Evolutionary conservation across 805 yeast species (phyloP).

Genomic region (Lachancea waltii): DNA sequence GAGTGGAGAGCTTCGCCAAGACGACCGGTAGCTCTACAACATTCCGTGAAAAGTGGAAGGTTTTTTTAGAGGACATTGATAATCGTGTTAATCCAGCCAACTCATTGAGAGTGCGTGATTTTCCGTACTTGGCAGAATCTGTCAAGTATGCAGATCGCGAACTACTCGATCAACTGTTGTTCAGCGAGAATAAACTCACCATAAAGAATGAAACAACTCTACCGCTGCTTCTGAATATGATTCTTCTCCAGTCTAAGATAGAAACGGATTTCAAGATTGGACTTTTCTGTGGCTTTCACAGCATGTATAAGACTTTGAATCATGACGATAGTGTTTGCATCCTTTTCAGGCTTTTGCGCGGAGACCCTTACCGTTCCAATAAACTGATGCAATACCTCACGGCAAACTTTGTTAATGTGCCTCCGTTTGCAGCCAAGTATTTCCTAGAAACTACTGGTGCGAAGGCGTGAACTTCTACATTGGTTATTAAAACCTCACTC

Average conservation of each 20-base stretch:
- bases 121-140: slow-evolving; percentile 20
- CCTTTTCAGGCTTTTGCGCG: slow-evolving; percentile 1
- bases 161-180: slow-evolving; percentile 14
- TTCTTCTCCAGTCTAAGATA: slow-evolving; percentile 14
- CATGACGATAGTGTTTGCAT: slow-evolving; percentile 5
- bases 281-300: slow-evolving; percentile 2
- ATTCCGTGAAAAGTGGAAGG: slow-evolving; percentile 31
- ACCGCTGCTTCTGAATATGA: slow-evolving; percentile 23
- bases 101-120: slow-evolving; percentile 21
- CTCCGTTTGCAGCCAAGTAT: slow-evolving; percentile 4
- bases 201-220: slow-evolving; percentile 19
- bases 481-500: no score
- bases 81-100: slow-evolving; percentile 11
- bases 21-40: slow-evolving; percentile 14
- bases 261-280: slow-evolving; percentile 6
- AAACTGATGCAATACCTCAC: slow-evolving; percentile 5
- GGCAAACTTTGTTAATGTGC: not conserved
- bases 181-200: slow-evolving; percentile 14
- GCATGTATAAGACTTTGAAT: slow-evolving; percentile 1
- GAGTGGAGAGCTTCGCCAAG: slow-evolving; percentile 27
- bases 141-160: slow-evolving; percentile 10
- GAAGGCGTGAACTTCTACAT: no score
- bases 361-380: slow-evolving; percentile 4
- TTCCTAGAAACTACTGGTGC: no score
- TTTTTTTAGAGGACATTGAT: slow-evolving; percentile 28